Evolutionary conservation across 768 basidiomycete genomes (phyloP).

Genomic region (Trametes cingulata): DNA sequence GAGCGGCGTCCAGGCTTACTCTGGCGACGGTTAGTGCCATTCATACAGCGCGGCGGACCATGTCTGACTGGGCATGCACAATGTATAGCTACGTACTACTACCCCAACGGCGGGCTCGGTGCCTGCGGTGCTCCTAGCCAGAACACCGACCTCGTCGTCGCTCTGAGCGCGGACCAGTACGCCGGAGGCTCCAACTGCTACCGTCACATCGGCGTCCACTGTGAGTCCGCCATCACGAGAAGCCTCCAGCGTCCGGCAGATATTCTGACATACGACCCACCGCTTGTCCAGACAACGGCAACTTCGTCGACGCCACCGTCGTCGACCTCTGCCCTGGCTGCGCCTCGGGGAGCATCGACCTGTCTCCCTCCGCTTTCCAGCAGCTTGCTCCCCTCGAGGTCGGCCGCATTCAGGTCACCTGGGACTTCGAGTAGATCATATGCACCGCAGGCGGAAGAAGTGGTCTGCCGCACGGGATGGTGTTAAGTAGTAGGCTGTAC

Average conservation of each 20-base stretch:
- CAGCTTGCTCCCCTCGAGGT: conserved; percentile 39
- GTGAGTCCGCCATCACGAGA: not conserved
- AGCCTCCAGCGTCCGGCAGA: too few relatives aligned
- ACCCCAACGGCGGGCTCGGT: conserved; percentile 1
- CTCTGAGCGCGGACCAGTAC: conserved; percentile 10
- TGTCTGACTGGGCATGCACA: not conserved
- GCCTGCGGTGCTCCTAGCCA: conserved; percentile 6
- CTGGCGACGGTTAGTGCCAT: not conserved
- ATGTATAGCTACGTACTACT: conserved; percentile 7
- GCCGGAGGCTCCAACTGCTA: conserved; percentile 4
- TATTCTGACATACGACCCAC: not conserved
- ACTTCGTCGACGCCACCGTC: conserved; percentile 46
- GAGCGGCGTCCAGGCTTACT: not conserved
- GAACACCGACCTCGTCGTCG: conserved; percentile 7
- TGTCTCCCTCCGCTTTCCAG: conserved; percentile 57
- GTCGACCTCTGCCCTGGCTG: conserved; percentile 66
- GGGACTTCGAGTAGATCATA: not conserved
- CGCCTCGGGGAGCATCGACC: conserved; percentile 50
- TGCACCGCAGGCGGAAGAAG: too few relatives aligned
- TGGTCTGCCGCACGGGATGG: too few relatives aligned
- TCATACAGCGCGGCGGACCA: not conserved
- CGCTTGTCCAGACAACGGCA: conserved; percentile 50
- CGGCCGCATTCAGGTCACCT: conserved; percentile 46
- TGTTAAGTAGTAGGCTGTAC: too few relatives aligned
- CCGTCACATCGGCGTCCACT: conserved; percentile 3